Percentiles rank a stretch among this genome's conserved stretches.
phyloP scores from a whole-genome alignment of 805 yeast genomes.

The Candida gorgasii region DNA sequence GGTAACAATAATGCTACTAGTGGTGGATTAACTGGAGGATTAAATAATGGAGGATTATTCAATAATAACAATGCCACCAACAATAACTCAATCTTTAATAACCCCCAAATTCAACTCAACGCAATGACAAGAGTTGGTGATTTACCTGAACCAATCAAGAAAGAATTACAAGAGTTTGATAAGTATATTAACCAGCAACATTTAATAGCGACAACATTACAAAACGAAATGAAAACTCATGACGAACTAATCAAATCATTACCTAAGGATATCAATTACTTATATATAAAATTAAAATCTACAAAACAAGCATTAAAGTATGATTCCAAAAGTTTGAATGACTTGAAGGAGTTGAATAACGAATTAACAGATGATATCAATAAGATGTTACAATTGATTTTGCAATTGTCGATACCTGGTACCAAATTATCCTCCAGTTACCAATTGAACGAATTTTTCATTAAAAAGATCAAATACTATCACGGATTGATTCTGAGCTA shows the following conservation, averaged over 20 bases:
- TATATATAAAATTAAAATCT: slow-evolving; percentile 60
- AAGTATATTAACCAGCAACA: slow-evolving; percentile 73
- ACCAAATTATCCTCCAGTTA: slow-evolving; percentile 54
- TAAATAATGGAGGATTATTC: slow-evolving; percentile 26
- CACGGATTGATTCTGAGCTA: slow-evolving; percentile 51
- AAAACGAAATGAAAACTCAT: slow-evolving; percentile 63
- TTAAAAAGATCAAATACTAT: slow-evolving; percentile 52
- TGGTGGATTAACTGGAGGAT: slow-evolving; percentile 21
- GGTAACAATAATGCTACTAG: slow-evolving; percentile 13
- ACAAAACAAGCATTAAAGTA: slow-evolving; percentile 63
- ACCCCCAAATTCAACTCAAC: slow-evolving; percentile 43
- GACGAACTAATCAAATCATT: slow-evolving; percentile 64
- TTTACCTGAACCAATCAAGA: slow-evolving; percentile 67
- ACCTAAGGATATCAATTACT: slow-evolving; percentile 68
- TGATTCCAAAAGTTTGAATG: slow-evolving; percentile 41
- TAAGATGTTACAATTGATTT: slow-evolving; percentile 53
- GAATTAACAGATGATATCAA: slow-evolving; percentile 51
- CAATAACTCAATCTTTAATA: slow-evolving; percentile 3
- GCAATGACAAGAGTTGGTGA: slow-evolving; percentile 77
- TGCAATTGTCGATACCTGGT: slow-evolving; percentile 54
- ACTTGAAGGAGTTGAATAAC: slow-evolving; percentile 37
- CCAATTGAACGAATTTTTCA: slow-evolving; percentile 58
- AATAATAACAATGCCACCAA: slow-evolving; percentile 17
- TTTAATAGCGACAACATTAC: slow-evolving; percentile 65
- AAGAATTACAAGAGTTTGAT: slow-evolving; percentile 69